phyloP scores from a whole-genome alignment of 31 red algal species.

The Asparagopsis taxiformis region DNA sequence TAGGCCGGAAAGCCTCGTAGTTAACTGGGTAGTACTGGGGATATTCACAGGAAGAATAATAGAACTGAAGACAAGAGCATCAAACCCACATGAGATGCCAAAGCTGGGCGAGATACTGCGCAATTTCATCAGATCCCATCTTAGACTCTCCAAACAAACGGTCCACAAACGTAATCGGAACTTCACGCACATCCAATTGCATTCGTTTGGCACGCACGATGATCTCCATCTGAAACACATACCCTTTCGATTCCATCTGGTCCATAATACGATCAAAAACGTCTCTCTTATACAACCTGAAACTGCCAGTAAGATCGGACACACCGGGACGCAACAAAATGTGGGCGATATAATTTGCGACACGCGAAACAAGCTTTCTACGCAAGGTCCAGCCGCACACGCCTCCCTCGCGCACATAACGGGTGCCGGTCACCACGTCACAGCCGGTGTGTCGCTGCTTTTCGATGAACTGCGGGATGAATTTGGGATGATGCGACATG shows the following conservation, averaged over 20 bases:
- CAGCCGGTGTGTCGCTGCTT: constrained; percentile 33
- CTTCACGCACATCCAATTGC: constrained; percentile 62
- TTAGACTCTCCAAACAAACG: constrained; percentile 89
- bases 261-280: constrained; percentile 73
- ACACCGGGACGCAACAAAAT: constrained; percentile 75
- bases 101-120: constrained; percentile 69
- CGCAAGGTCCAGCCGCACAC: constrained; percentile 85
- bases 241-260: constrained; percentile 62
- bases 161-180: constrained; percentile 98
- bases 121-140: constrained; percentile 79
- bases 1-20: too few species aligned
- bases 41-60: too few species aligned
- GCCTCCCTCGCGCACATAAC: constrained; percentile 73
- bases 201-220: constrained; percentile 85
- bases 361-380: constrained; percentile 85
- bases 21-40: too few species aligned
- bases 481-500: constrained; percentile 93
- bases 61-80: too few species aligned
- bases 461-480: constrained; percentile 73
- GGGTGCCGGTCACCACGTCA: constrained; percentile 89
- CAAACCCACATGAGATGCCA: constrained; percentile 19
- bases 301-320: constrained; percentile 95
- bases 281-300: constrained; percentile 67
- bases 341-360: constrained; percentile 88
- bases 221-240: constrained; percentile 98